A percentile compares a stretch with the other conserved stretches of the same genome.
Conservation (phyloP, 805 yeast species). For the Candida maltosa region DNA sequence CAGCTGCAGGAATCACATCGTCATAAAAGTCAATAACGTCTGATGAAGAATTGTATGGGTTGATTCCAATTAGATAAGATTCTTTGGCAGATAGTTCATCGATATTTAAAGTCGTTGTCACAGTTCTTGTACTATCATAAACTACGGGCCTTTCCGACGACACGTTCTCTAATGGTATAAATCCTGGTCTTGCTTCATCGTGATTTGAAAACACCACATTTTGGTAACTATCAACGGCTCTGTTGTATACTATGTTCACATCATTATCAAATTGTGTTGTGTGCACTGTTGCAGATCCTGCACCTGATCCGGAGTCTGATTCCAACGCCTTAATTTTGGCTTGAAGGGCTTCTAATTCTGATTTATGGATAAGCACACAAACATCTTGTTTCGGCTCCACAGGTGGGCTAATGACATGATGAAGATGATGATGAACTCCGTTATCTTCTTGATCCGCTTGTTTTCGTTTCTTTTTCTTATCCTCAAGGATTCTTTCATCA, state of each 20-base stretch:
- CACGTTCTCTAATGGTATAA: slow-evolving; percentile 4
- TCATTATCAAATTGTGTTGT: not conserved
- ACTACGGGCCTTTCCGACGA: not conserved
- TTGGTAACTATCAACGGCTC: slow-evolving; percentile 2
- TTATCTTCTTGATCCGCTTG: not conserved
- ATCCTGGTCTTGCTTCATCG: slow-evolving; percentile 8
- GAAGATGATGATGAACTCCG: not conserved
- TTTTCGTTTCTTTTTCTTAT: not conserved
- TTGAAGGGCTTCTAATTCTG: slow-evolving; percentile 11
- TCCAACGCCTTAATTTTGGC: slow-evolving; percentile 6
- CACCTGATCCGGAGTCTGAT: not conserved
- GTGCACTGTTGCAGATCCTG: not conserved
- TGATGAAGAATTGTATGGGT: slow-evolving; percentile 19
- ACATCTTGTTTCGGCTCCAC: slow-evolving; percentile 3
- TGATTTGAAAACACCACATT: slow-evolving; percentile 5
- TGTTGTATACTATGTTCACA: slow-evolving; percentile 5
- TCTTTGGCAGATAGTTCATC: slow-evolving; percentile 4
- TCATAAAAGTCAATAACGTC: slow-evolving; percentile 34
- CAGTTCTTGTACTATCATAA: not conserved
- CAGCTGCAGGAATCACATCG: slow-evolving; percentile 20
- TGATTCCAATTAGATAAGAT: slow-evolving; percentile 15
- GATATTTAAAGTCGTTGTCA: slow-evolving; percentile 1
- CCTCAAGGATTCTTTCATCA: slow-evolving; percentile 10
- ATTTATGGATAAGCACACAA: slow-evolving; percentile 9
- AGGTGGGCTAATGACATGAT: not conserved